These are phyloP conservation scores for Blumeria graminis DNA, from an alignment of 2,329 filamentous ascomycete species.

Conservation along the genomic window DNA sequence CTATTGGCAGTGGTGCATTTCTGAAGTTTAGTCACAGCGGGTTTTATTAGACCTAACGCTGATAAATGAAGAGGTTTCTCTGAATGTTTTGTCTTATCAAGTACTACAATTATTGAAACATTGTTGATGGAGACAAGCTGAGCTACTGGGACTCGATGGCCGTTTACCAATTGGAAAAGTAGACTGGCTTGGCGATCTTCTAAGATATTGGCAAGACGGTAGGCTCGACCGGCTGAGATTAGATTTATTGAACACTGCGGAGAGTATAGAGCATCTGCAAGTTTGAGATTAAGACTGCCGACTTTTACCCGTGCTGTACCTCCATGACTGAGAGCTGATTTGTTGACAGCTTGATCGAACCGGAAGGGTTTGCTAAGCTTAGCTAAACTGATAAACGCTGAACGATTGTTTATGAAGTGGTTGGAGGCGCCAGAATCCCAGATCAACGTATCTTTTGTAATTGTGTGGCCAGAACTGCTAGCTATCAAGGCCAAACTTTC, in stretches of 20 bases:
- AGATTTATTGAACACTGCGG: background rate
- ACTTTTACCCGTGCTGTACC: background rate
- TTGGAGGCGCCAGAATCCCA: background rate
- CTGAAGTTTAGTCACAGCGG: background rate
- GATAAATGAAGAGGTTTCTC: background rate
- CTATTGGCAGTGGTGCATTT: background rate
- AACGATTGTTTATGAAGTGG: conserved; percentile 1
- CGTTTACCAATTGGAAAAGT: background rate
- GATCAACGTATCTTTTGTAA: background rate
- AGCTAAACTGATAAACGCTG: background rate
- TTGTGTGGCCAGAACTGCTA: background rate
- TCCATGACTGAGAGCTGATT: background rate
- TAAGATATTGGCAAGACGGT: background rate
- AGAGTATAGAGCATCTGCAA: background rate
- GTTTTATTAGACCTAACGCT: background rate
- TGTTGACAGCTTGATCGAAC: background rate
- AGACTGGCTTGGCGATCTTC: background rate
- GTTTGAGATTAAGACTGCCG: background rate
- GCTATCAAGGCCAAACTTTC: background rate
- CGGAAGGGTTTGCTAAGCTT: background rate
- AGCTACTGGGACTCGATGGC: background rate
- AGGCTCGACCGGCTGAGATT: background rate
- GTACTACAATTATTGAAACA: background rate
- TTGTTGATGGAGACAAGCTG: background rate
- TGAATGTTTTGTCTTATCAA: background rate